A percentile compares a stretch with the other conserved stretches of the same genome.
phyloP scores from a whole-genome alignment of 1,284 basidiomycete species.

The Gymnopus androsaceus region DNA sequence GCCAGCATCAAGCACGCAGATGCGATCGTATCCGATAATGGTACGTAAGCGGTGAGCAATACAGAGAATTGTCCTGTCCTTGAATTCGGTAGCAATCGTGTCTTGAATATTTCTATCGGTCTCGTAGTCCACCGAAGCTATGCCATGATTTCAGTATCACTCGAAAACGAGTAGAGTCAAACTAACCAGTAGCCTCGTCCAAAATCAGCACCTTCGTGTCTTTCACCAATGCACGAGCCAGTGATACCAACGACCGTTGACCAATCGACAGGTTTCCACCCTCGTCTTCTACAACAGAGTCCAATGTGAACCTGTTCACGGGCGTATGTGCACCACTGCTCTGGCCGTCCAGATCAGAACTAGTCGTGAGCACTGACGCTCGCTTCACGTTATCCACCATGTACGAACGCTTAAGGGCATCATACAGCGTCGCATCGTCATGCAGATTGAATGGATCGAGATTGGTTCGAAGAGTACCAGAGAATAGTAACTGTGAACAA shows the following conservation, averaged over 20 bases:
- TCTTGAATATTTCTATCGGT: slow-evolving; percentile 85
- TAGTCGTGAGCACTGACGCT: not conserved
- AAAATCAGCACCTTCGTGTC: slow-evolving; percentile 76
- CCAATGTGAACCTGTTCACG: slow-evolving; percentile 70
- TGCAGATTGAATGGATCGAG: slow-evolving; percentile 79
- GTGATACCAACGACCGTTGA: slow-evolving; percentile 77
- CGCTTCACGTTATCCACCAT: slow-evolving; percentile 63
- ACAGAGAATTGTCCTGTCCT: slow-evolving; percentile 77
- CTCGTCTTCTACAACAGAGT: slow-evolving; percentile 83
- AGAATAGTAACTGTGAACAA: slow-evolving; percentile 39
- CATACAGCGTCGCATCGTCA: slow-evolving; percentile 79
- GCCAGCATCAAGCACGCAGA: slow-evolving; percentile 77
- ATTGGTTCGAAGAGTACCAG: slow-evolving; percentile 80
- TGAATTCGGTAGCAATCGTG: slow-evolving; percentile 84
- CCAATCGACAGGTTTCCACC: slow-evolving; percentile 81
- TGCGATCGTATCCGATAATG: slow-evolving; percentile 74
- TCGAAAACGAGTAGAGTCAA: slow-evolving; percentile 9
- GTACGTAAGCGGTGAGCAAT: slow-evolving; percentile 62
- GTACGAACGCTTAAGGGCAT: slow-evolving; percentile 79
- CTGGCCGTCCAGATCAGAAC: slow-evolving; percentile 20
- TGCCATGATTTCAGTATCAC: not conserved
- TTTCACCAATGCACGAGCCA: slow-evolving; percentile 82
- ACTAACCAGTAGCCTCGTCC: slow-evolving; percentile 70
- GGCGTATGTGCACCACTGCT: slow-evolving; percentile 42
- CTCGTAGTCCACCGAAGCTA: slow-evolving; percentile 78